These are phyloP conservation scores for Eleusine indica DNA, from an alignment of 176 grass and related monocot species.

Conservation along the genomic window DNA sequence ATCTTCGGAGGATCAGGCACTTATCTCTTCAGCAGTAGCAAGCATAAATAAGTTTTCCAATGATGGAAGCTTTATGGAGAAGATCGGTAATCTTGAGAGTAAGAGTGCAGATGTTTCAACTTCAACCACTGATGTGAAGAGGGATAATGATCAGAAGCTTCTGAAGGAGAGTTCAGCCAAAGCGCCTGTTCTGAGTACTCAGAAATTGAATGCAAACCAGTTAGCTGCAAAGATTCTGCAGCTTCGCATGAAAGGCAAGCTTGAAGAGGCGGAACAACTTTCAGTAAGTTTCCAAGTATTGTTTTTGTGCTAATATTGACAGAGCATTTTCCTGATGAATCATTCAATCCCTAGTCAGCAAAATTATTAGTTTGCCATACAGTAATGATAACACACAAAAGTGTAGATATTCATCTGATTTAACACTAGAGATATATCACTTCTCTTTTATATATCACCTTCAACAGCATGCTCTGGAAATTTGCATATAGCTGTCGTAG, in stretches of 20 bases:
- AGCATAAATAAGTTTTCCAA: constrained; percentile 78
- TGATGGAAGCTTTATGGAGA: constrained; percentile 93
- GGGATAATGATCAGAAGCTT: constrained; percentile 33
- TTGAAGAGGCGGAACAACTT: constrained; percentile 85
- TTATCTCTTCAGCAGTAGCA: constrained; percentile 74
- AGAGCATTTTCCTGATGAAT: constrained; percentile 4
- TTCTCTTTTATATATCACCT: background rate
- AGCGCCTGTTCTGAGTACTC: constrained; percentile 36
- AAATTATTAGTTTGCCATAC: background rate
- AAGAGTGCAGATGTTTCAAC: constrained; percentile 48
- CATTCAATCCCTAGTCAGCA: constrained; percentile 24
- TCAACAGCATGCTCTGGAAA: background rate
- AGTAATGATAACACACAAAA: background rate
- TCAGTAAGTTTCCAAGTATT: constrained; percentile 64
- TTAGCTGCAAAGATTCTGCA: constrained; percentile 88
- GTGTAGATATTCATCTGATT: no score
- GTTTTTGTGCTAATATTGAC: constrained; percentile 21
- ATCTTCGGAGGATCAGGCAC: constrained; percentile 69
- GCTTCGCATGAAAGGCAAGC: constrained; percentile 90
- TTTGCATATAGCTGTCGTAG: background rate
- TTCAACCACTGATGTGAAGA: constrained; percentile 25
- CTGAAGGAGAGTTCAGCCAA: constrained; percentile 44
- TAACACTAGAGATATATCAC: background rate
- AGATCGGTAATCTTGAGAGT: constrained; percentile 47
- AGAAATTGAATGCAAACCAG: constrained; percentile 84